A percentile compares a stretch with the other conserved stretches of the same genome.
These are phyloP conservation scores for Blastocystis sp. DNA, from an alignment of 352 stramenopile genomes.

Conservation along the genomic window DNA sequence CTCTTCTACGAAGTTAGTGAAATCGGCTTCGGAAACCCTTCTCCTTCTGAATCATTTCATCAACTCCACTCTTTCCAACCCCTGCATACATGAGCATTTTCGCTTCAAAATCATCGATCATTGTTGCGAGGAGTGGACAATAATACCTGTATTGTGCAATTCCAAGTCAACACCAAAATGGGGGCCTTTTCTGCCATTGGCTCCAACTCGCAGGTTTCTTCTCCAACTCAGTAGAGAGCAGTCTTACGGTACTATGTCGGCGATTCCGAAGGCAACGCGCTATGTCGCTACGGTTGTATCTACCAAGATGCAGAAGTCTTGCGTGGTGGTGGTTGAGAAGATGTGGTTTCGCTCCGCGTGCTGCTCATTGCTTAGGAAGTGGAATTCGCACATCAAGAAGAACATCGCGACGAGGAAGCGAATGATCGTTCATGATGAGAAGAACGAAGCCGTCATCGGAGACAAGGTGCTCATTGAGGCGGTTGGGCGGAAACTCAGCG, in stretches of 20 bases:
- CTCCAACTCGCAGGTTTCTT: neutral
- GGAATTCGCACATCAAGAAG: conserved; percentile 67
- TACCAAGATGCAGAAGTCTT: conserved; percentile 67
- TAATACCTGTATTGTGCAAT: too few relatives aligned
- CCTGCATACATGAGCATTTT: too few relatives aligned
- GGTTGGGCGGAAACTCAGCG: conserved; percentile 49
- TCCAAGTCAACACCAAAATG: too few relatives aligned
- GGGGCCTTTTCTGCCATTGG: too few relatives aligned
- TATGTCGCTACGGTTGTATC: conserved; percentile 69
- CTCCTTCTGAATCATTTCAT: too few relatives aligned
- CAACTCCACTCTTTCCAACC: too few relatives aligned
- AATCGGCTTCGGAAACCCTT: too few relatives aligned
- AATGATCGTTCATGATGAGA: conserved; percentile 69
- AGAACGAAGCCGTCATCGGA: conserved; percentile 53
- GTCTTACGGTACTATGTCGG: neutral
- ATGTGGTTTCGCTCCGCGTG: neutral
- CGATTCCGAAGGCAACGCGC: conserved; percentile 36
- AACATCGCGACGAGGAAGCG: conserved; percentile 54
- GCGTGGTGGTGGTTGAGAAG: conserved; percentile 66
- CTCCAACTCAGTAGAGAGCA: neutral
- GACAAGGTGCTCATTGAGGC: conserved; percentile 69
- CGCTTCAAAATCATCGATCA: too few relatives aligned
- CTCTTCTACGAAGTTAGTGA: too few relatives aligned
- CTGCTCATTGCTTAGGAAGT: conserved; percentile 53
- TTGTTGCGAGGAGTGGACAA: too few relatives aligned